These are phyloP conservation scores for Chrysosporium keratinophilum DNA, from an alignment of 2,329 filamentous ascomycete species.

Conservation along the genomic window DNA sequence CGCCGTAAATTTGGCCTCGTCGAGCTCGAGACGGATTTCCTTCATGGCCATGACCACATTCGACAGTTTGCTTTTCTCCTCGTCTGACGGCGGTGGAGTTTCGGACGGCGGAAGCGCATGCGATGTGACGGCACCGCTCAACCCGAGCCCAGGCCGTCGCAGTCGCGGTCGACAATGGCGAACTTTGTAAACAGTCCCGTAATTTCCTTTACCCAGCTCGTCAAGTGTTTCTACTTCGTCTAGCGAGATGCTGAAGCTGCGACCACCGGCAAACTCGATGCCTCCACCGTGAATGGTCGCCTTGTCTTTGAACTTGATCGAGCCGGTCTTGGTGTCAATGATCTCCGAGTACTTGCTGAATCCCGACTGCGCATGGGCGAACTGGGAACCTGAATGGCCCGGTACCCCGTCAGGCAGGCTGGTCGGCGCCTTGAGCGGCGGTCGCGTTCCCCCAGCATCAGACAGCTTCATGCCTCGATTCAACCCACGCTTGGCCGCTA, in stretches of 20 bases:
- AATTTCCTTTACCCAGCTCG: conserved; percentile 94
- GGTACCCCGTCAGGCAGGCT: conserved; percentile 11
- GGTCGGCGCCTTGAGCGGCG: conserved; percentile 20
- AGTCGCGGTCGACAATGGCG: conserved; percentile 65
- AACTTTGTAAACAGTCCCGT: conserved; percentile 96
- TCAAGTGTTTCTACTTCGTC: conserved; percentile 90
- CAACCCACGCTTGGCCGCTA: conserved; percentile 39
- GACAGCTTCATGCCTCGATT: conserved; percentile 41
- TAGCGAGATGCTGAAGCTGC: conserved; percentile 83
- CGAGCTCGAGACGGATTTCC: conserved; percentile 87
- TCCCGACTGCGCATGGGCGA: conserved; percentile 32
- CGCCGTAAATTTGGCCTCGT: conserved; percentile 91
- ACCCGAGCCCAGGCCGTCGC: conserved; percentile 49
- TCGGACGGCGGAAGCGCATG: conserved; percentile 14
- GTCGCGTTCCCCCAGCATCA: conserved; percentile 38
- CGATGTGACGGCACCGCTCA: conserved; percentile 41
- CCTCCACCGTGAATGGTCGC: conserved; percentile 80
- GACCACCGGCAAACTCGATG: conserved; percentile 83
- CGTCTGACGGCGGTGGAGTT: conserved; percentile 14
- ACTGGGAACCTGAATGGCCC: conserved; percentile 5
- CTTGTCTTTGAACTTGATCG: conserved; percentile 84
- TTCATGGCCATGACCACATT: conserved; percentile 98
- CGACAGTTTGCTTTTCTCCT: conserved; percentile 23
- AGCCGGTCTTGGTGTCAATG: conserved; percentile 84
- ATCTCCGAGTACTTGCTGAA: conserved; percentile 67